These are phyloP conservation scores for Fusarium equiseti DNA, from an alignment of 2,329 filamentous ascomycete genomes.

Conservation along the genomic window DNA sequence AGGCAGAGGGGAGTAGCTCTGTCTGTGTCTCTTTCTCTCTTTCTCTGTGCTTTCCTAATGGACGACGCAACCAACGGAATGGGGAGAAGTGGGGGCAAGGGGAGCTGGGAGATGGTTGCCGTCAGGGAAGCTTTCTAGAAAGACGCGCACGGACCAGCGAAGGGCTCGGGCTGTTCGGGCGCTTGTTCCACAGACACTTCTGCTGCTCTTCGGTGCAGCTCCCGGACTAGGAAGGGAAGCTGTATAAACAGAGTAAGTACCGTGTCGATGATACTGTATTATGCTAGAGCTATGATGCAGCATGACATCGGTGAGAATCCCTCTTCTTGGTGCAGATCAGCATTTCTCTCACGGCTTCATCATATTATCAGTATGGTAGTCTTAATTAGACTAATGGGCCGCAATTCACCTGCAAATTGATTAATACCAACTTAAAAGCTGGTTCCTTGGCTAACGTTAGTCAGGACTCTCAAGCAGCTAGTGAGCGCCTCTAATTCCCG, in stretches of 20 bases:
- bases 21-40: neutral
- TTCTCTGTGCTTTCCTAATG: slow-evolving; percentile 14
- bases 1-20: slow-evolving; percentile 29
- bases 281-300: neutral
- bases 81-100: slow-evolving; percentile 38
- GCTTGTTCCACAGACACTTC: slow-evolving; percentile 46
- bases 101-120: slow-evolving; percentile 39
- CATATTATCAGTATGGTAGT: neutral
- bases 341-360: neutral
- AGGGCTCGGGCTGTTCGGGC: slow-evolving; percentile 36
- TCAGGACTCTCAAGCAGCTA: slow-evolving; percentile 15
- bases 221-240: slow-evolving; percentile 38
- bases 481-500: slow-evolving; percentile 27
- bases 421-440: neutral
- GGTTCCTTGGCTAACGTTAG: slow-evolving; percentile 16
- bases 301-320: slow-evolving; percentile 7
- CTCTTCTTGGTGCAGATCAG: slow-evolving; percentile 12
- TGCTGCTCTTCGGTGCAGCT: slow-evolving; percentile 47
- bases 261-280: slow-evolving; percentile 14
- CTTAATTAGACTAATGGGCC: slow-evolving; percentile 1
- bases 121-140: slow-evolving; percentile 51
- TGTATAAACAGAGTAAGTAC: slow-evolving; percentile 2
- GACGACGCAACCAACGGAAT: slow-evolving; percentile 35
- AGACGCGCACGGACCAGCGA: slow-evolving; percentile 37
- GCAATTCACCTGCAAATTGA: slow-evolving; percentile 1